Base-by-base conservation (phyloP, 2,329 filamentous ascomycete genomes). In the Hymenoscyphus albidus region DNA sequence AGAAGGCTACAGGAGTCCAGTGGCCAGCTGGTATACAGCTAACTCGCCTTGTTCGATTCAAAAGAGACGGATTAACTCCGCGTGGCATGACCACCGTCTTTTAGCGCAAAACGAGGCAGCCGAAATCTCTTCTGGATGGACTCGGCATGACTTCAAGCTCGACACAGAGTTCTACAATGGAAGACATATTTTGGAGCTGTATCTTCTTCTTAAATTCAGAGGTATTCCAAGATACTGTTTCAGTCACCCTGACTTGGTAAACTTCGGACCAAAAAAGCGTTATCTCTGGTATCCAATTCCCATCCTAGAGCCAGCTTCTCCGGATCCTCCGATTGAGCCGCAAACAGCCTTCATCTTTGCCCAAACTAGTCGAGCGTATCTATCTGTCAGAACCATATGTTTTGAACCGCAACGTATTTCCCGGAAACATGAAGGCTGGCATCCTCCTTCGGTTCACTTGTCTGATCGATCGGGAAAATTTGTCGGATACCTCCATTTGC, bases 231-330 rank as follows among this genome's bases (percentile, higher is more conserved):
- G 39, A 40, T 59, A 40, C n/a, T 5, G 35, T 14, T 59, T 22
- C 32, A 38, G 5, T 5, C 38, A 59, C 57, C 31, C 10, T 5
- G 13, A 40, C 10, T 38, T 22, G 14, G n/a, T n/a, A 35, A 18
- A 18, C 2, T 27, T 27, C 27, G 27, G 27, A 27, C 27, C 2
- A 18, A 9, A 7, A 9, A 18, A 35, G 27, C 6, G 5, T 14
- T 38, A 6, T 5, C 35, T 35, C n/a, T 59, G 57, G 57, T 59
- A 59, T 22, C 57, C 57, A 2, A 18, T 59, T 16, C 57, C 57
- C 7, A 6, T 59, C 1, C 14, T 40, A 39, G 32, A 59, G 6
- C 13, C n/a, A 5, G 16, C 1, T 40, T 13, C 14, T 12, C 10
- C 2, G 35, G 1, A 18, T 9, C 4, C 57, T 7, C n/a, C 38